Conservation (phyloP, 2,329 filamentous ascomycete species). For the Fusarium sp. region DNA sequence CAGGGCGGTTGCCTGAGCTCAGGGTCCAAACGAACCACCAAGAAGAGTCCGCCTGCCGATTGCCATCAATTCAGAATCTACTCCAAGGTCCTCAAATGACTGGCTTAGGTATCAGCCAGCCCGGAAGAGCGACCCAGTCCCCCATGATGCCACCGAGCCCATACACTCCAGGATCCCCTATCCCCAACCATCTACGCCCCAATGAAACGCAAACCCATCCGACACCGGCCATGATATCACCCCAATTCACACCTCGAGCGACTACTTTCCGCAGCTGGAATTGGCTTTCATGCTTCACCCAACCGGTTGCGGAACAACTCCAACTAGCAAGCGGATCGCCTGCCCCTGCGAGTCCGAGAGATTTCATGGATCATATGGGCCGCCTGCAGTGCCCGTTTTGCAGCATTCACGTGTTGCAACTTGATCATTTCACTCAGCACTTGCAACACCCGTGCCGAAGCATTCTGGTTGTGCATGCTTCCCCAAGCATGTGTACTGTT, state of each 20-base stretch:
- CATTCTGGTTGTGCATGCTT: background rate
- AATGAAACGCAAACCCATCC: background rate
- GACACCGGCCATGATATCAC: background rate
- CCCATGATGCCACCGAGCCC: background rate
- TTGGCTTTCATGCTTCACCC: background rate
- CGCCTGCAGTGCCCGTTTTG: conserved; percentile 24
- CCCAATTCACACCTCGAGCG: background rate
- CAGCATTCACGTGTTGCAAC: background rate
- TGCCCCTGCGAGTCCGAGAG: background rate
- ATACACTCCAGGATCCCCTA: background rate
- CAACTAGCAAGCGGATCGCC: background rate
- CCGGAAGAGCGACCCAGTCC: background rate
- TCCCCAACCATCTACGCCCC: background rate
- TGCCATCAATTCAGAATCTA: background rate
- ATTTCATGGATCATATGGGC: conserved; percentile 9
- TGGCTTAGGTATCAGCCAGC: background rate
- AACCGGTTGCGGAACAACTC: background rate
- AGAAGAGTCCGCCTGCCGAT: background rate
- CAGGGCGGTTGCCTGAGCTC: background rate
- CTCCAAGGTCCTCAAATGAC: background rate
- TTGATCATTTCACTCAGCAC: conserved; percentile 6
- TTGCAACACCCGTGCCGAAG: conserved; percentile 3
- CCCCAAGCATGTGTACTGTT: background rate
- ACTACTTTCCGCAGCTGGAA: background rate
- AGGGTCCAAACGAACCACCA: background rate